Percentiles rank a stretch among this genome's conserved stretches.
phyloP scores from a whole-genome alignment of 108 stramenopile genomes.

The Nannochloropsis salina region DNA sequence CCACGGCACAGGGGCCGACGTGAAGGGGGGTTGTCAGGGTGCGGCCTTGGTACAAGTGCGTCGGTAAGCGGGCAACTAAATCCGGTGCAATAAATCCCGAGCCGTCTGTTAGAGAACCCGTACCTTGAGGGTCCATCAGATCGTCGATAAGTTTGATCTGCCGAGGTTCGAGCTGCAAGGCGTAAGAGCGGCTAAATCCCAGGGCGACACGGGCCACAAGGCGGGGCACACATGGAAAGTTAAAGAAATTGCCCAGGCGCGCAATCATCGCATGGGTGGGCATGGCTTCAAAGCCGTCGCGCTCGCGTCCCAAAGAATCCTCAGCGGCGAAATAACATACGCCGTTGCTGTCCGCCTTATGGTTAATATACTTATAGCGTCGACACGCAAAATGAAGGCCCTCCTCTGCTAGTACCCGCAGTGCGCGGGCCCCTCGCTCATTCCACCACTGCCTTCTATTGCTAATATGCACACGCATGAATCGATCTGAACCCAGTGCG shows the following conservation, averaged over 20 bases:
- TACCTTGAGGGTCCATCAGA: neutral
- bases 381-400: slow-evolving; percentile 1
- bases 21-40: neutral
- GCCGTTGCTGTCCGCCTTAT: neutral
- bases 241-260: neutral
- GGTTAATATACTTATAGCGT: neutral
- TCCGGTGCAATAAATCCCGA: neutral
- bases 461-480: neutral
- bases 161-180: neutral
- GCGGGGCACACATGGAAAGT: neutral
- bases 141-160: slow-evolving; percentile 7
- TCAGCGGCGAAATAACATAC: slow-evolving; percentile 17
- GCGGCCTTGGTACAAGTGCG: slow-evolving; percentile 11
- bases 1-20: neutral
- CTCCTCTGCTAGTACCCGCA: neutral
- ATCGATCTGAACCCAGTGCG: neutral
- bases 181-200: neutral
- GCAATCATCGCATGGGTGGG: neutral
- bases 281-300: neutral
- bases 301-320: neutral
- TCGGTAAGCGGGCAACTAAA: neutral
- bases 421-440: neutral
- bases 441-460: neutral
- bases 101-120: neutral
- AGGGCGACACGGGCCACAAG: neutral